Percentiles rank a stretch among this genome's conserved stretches.
These are phyloP conservation scores for Tripterygium wilfordii DNA, from an alignment of 177 flowering plant genomes.

Conservation along the genomic window DNA sequence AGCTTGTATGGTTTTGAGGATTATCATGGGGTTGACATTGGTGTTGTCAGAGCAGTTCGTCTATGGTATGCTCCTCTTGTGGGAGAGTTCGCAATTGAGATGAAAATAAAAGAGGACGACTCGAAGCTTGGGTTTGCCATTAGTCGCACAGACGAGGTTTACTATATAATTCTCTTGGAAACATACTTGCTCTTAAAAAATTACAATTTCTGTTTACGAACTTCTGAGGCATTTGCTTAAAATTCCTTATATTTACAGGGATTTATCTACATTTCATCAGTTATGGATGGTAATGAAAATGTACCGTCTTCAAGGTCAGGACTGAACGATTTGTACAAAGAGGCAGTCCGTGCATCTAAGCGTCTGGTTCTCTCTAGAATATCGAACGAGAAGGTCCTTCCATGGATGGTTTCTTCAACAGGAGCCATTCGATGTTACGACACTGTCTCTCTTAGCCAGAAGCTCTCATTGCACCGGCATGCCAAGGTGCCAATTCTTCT, in stretches of 20 bases:
- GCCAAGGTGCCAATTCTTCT: slow-evolving; percentile 62
- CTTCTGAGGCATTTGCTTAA: background rate
- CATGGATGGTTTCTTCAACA: slow-evolving; percentile 87
- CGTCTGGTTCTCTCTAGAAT: slow-evolving; percentile 71
- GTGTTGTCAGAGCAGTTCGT: slow-evolving; percentile 89
- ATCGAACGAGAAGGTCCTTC: slow-evolving; percentile 79
- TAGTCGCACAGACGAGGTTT: slow-evolving; percentile 93
- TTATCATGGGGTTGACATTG: slow-evolving; percentile 95
- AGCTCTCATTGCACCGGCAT: slow-evolving; percentile 87
- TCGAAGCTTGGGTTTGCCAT: slow-evolving; percentile 85
- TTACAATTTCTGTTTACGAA: background rate
- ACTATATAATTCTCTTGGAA: background rate
- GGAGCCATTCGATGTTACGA: slow-evolving; percentile 87
- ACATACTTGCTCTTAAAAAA: too few species aligned
- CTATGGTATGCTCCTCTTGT: slow-evolving; percentile 85
- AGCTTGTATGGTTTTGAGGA: slow-evolving; percentile 95
- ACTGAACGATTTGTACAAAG: slow-evolving; percentile 56
- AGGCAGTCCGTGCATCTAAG: slow-evolving; percentile 44
- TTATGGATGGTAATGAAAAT: slow-evolving; percentile 48
- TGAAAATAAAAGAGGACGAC: slow-evolving; percentile 62
- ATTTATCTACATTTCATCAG: slow-evolving; percentile 80
- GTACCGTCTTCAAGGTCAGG: slow-evolving; percentile 68
- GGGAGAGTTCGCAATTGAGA: slow-evolving; percentile 64
- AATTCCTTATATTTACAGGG: slow-evolving; percentile 46
- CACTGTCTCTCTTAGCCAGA: slow-evolving; percentile 89